Evolutionary conservation across 352 stramenopile genomes (phyloP).

Genomic region (Phytophthora palmivora): DNA sequence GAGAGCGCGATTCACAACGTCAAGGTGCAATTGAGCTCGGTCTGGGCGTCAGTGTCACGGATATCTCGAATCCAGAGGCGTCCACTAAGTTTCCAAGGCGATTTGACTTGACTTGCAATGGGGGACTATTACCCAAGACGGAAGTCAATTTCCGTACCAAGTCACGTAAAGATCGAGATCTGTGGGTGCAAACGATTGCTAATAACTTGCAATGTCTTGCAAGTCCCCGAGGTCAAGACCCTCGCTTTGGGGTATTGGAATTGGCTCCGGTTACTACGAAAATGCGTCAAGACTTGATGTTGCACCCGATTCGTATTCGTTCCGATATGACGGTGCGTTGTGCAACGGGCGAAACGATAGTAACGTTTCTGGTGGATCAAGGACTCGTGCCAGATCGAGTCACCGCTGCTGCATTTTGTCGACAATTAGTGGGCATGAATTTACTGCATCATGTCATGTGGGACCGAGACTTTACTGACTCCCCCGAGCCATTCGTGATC

Average conservation of each 20-base stretch:
- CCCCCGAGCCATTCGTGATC: slow-evolving; percentile 77
- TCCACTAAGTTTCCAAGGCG: slow-evolving; percentile 77
- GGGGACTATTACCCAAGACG: slow-evolving; percentile 69
- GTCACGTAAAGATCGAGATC: slow-evolving; percentile 78
- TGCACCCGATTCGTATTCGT: slow-evolving; percentile 74
- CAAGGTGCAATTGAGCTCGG: slow-evolving; percentile 77
- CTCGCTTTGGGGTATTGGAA: slow-evolving; percentile 59
- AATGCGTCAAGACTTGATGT: slow-evolving; percentile 59
- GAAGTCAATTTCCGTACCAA: slow-evolving; percentile 83
- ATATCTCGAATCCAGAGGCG: slow-evolving; percentile 59
- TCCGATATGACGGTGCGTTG: slow-evolving; percentile 69
- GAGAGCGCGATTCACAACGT: slow-evolving; percentile 59
- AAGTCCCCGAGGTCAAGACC: slow-evolving; percentile 46
- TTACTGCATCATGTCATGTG: slow-evolving; percentile 87
- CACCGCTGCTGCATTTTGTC: slow-evolving; percentile 62
- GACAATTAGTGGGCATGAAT: slow-evolving; percentile 82
- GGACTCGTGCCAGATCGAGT: slow-evolving; percentile 56
- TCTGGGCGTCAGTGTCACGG: slow-evolving; percentile 68
- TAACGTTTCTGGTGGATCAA: slow-evolving; percentile 69
- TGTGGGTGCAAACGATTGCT: slow-evolving; percentile 73
- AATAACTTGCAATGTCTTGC: slow-evolving; percentile 72
- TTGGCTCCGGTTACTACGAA: slow-evolving; percentile 60
- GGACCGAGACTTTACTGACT: slow-evolving; percentile 87
- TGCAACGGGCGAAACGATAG: slow-evolving; percentile 70
- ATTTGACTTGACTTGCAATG: slow-evolving; percentile 78